Percentiles rank a stretch among this genome's conserved stretches.
phyloP scores from a whole-genome alignment of 1,139 yeast genomes.

The Saccharomyces hybrid region DNA sequence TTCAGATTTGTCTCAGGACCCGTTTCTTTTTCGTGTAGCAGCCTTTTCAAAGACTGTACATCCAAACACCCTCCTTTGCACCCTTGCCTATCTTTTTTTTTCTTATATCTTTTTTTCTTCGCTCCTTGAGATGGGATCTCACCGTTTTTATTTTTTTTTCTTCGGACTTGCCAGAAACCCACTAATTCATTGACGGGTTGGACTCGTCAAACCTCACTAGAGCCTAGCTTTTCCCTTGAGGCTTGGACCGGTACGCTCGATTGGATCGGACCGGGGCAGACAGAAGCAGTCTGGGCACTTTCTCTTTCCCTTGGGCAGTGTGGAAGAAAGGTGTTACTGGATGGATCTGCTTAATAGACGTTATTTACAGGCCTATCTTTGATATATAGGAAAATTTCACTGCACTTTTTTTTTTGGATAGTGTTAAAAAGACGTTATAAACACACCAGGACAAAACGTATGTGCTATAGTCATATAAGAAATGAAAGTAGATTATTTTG shows the following conservation, averaged over 20 bases:
- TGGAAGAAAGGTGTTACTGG: neutral
- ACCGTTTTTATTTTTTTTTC: neutral
- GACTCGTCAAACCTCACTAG: no score
- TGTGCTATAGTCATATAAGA: constrained; percentile 8
- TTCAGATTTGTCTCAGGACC: neutral
- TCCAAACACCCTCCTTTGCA: neutral
- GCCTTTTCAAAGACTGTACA: neutral
- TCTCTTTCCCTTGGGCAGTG: neutral
- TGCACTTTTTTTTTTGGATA: neutral
- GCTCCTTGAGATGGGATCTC: no score
- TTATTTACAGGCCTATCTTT: neutral
- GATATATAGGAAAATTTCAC: neutral
- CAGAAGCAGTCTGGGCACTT: neutral
- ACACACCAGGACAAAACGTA: constrained; percentile 22
- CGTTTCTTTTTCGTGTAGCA: neutral
- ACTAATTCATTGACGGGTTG: neutral
- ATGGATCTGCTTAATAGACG: neutral
- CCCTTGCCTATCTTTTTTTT: neutral
- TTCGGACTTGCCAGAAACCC: neutral
- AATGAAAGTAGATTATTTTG: neutral
- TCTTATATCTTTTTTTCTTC: neutral
- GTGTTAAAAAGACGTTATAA: constrained; percentile 2
- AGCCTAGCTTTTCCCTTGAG: neutral
- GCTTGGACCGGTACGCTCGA: neutral
- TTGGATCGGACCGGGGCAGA: neutral